Base-by-base conservation (phyloP, 108 stramenopile species). In the Stephanodiscus triporus region DNA sequence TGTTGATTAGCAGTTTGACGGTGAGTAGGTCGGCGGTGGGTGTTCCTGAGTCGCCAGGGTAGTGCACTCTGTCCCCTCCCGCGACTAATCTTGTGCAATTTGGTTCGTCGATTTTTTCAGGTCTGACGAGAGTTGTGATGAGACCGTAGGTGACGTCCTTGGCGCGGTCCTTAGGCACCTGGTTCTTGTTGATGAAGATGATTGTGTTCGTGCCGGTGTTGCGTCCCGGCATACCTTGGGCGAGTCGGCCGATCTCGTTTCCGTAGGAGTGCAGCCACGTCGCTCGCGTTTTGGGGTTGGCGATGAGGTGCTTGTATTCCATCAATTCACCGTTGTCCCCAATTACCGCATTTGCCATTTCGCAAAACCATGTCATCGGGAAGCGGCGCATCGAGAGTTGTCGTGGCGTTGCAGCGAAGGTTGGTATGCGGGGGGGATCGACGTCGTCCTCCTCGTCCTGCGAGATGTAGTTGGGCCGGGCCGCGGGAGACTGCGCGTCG, bases 1-100 rank as follows among this genome's bases (percentile, higher is more conserved):
- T 84, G 76, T 87, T 87, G 72, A 87, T 11, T 0, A 78, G 51
- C 0, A 78, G 16, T 55, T 87, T 87, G 2, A 54, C 58, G 43
- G 77, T 69, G 9, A 63, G 37, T 5, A 84, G 24, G 19, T 72
- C 75, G 14, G 82, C 80, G 7, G 80, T 73, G 34, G 72, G 59
- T 8, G 86, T 78, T 23, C 67, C 55, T 13, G 36, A 30, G 48
- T 78, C 71, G 8, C 32, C 50, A 20, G 49, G 53, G 51, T 77
- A 82, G 16, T 76, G 53, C 27, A 86, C 60, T 7, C 17, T 58
- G 48, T 86, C 49, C 26, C 83, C 82, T 0, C 79, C 85, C 2
- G 76, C 65, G 0, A 78, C 83, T 34, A 66, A 32, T 9, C 84
- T 43, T 4, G 68, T 60, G 11, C 76, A 68, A 23, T 77, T 34